Percentiles rank a stretch among this genome's conserved stretches.
Conservation (phyloP, 1,139 yeast species). For the Debaryomycetaceae sp. region DNA sequence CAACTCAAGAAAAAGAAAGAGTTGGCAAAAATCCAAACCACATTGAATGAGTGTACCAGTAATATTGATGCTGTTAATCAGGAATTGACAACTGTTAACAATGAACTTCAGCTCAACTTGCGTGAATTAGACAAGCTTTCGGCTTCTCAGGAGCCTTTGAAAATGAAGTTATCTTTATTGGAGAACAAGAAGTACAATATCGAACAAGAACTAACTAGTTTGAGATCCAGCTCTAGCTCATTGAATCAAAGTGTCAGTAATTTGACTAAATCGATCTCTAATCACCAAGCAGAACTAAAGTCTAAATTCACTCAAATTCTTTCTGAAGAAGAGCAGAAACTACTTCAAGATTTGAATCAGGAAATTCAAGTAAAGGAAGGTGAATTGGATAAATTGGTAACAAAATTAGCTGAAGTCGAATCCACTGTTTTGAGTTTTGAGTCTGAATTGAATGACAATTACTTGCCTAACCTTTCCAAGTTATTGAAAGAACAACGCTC, state of each 20-base stretch:
- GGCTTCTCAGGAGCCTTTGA: constrained; percentile 42
- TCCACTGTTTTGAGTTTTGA: constrained; percentile 48
- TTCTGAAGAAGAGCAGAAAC: constrained; percentile 32
- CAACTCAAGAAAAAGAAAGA: constrained; percentile 53
- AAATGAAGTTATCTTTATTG: constrained; percentile 38
- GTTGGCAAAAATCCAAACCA: constrained; percentile 32
- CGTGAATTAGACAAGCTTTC: constrained; percentile 32
- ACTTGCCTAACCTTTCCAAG: constrained; percentile 29
- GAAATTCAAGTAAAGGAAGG: constrained; percentile 41
- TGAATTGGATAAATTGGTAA: constrained; percentile 40
- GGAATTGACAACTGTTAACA: constrained; percentile 29
- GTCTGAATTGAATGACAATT: constrained; percentile 57
- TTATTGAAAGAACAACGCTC: constrained; percentile 36
- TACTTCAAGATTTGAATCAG: constrained; percentile 35
- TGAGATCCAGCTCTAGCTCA: constrained; percentile 18
- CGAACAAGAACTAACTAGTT: constrained; percentile 40
- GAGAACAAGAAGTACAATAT: constrained; percentile 38
- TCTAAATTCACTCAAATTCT: constrained; percentile 56
- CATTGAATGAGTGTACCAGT: constrained; percentile 17
- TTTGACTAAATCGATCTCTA: constrained; percentile 28
- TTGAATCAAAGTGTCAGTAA: constrained; percentile 23
- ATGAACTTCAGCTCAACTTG: constrained; percentile 44
- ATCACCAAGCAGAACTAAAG: constrained; percentile 49
- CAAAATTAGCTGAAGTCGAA: constrained; percentile 48
- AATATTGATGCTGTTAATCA: constrained; percentile 25